phyloP scores from a whole-genome alignment of 2,329 filamentous ascomycete genomes.

The Colletotrichum sp. region DNA sequence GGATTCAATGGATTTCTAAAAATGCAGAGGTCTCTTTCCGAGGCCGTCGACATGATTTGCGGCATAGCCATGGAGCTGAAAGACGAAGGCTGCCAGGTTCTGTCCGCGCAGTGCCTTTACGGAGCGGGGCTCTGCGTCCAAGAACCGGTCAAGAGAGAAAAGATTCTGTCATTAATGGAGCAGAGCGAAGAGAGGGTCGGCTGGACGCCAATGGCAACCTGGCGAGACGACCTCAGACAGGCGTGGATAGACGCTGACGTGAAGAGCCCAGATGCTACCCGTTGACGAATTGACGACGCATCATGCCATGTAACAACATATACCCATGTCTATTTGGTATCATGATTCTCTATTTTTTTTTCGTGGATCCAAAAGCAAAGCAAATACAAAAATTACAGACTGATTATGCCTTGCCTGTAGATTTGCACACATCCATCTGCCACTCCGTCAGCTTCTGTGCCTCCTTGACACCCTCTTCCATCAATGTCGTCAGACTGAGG shows the following conservation, averaged over 20 bases:
- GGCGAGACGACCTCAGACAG: conserved; percentile 32
- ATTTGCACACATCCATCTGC: conserved; percentile 53
- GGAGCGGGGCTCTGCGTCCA: conserved; percentile 45
- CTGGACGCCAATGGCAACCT: conserved; percentile 40
- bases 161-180: conserved; percentile 39
- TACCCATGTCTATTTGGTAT: neutral
- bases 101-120: conserved; percentile 48
- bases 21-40: conserved; percentile 26
- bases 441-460: conserved; percentile 46
- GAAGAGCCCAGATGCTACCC: neutral
- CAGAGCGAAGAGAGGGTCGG: conserved; percentile 38
- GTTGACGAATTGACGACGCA: neutral
- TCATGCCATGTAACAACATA: neutral
- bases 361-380: neutral
- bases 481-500: conserved; percentile 39
- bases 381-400: neutral
- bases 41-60: conserved; percentile 39
- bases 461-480: conserved; percentile 48
- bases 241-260: conserved; percentile 31
- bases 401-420: conserved; percentile 42
- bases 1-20: conserved; percentile 47
- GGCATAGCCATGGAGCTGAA: conserved; percentile 51
- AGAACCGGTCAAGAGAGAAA: conserved; percentile 35
- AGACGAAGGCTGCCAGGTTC: conserved; percentile 43
- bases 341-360: neutral